phyloP scores from a whole-genome alignment of 441 rosid species.

The Adansonia madagascariensis region DNA sequence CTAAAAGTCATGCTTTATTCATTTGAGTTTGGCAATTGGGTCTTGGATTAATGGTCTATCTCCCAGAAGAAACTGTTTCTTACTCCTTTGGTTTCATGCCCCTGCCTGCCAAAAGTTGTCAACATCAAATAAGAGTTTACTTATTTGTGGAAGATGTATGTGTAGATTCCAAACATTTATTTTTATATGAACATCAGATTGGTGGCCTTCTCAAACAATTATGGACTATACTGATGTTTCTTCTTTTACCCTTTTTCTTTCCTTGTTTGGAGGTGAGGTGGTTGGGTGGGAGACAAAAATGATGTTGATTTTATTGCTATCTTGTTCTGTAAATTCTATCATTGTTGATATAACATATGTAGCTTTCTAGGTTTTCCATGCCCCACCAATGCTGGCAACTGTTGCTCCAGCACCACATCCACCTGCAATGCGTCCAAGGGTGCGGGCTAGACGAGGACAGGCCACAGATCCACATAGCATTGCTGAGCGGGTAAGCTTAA shows the following conservation, averaged over 20 bases:
- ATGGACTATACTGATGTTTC: not conserved
- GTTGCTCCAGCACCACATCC: conserved; percentile 82
- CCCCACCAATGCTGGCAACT: conserved; percentile 77
- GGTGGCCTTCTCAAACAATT: not conserved
- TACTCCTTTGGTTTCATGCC: not conserved
- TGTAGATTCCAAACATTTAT: not conserved
- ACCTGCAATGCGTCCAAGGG: conserved; percentile 92
- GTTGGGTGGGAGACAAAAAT: not conserved
- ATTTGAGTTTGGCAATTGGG: not conserved
- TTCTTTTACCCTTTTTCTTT: not conserved
- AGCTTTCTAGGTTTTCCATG: conserved; percentile 77
- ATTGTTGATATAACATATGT: not conserved
- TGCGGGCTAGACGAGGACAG: conserved; percentile 98
- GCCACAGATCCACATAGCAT: conserved; percentile 99
- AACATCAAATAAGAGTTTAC: not conserved
- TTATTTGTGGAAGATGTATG: conserved; percentile 11
- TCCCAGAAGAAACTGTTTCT: not conserved
- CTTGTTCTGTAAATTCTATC: not conserved
- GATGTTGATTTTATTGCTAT: not conserved
- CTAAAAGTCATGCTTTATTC: conserved; percentile 3
- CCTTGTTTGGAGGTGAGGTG: not conserved
- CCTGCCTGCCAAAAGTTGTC: not conserved
- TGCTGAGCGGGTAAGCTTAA: conserved; percentile 80
- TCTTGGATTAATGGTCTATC: conserved; percentile 1
- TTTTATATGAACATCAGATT: not conserved